Conservation (phyloP, 2,329 filamentous ascomycete species). For the Calonectria honghensis region DNA sequence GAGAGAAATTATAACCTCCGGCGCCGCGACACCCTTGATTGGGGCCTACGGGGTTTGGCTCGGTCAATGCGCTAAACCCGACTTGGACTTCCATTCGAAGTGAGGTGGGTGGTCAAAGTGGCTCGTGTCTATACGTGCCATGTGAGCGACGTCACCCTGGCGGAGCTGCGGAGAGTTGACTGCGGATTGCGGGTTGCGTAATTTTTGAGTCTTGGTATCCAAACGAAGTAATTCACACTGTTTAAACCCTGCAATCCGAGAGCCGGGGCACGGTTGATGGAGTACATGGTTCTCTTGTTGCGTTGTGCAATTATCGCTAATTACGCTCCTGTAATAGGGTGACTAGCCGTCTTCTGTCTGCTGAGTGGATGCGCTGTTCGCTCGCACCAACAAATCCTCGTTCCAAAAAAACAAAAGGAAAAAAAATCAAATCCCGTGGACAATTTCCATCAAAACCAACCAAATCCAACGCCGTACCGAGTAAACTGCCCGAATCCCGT, state of each 20-base stretch:
- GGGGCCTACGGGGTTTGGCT: constrained; percentile 3
- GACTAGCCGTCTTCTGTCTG: constrained; percentile 33
- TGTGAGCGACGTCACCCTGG: constrained; percentile 3
- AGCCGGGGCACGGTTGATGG: neutral
- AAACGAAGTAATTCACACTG: neutral
- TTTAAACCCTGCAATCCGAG: neutral
- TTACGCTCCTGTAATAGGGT: constrained; percentile 51
- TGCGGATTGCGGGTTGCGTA: neutral
- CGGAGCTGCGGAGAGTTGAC: constrained; percentile 4
- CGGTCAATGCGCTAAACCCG: constrained; percentile 21
- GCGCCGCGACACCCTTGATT: constrained; percentile 27
- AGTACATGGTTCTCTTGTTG: constrained; percentile 37
- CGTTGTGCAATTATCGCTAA: constrained; percentile 53
- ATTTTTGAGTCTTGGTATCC: neutral
- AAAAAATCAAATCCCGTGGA: constrained; percentile 44
- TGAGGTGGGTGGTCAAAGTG: neutral
- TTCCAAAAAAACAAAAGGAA: constrained; percentile 29
- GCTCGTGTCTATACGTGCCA: neutral
- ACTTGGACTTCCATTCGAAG: constrained; percentile 35
- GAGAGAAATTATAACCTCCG: constrained; percentile 43
- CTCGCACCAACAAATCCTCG: constrained; percentile 27
- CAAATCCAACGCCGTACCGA: constrained; percentile 48
- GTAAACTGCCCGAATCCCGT: constrained; percentile 34
- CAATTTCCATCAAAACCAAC: constrained; percentile 48
- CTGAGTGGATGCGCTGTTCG: constrained; percentile 19